Conservation (phyloP, 768 basidiomycete genomes). For the Cystobasidium tubakii region DNA sequence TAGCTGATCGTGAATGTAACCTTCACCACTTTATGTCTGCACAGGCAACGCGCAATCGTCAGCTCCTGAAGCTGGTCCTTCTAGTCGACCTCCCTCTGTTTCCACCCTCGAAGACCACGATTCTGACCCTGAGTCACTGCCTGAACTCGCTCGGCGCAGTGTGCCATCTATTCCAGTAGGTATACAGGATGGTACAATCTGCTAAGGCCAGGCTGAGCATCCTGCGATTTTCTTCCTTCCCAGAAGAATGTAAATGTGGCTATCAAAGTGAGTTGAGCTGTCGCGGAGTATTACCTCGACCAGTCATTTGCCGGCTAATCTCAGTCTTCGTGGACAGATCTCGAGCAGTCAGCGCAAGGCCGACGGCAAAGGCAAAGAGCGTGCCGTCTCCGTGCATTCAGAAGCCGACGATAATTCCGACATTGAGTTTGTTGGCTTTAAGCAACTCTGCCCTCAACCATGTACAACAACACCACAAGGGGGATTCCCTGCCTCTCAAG, state of each 20-base stretch:
- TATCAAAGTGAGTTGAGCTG: background rate
- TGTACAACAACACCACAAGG: background rate
- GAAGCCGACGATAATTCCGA: background rate
- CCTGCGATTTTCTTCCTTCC: background rate
- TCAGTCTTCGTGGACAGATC: background rate
- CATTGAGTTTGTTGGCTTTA: background rate
- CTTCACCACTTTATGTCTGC: background rate
- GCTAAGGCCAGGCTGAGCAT: background rate
- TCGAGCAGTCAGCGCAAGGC: background rate
- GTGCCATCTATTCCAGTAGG: background rate
- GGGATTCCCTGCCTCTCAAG: background rate
- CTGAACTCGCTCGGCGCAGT: background rate
- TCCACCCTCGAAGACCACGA: background rate
- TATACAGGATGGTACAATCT: background rate
- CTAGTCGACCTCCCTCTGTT: background rate
- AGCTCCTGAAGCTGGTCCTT: background rate
- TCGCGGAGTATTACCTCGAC: background rate
- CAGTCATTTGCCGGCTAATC: background rate
- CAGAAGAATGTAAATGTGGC: background rate
- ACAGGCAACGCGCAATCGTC: background rate
- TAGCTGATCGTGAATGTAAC: background rate
- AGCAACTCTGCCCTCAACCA: background rate
- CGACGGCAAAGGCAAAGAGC: background rate
- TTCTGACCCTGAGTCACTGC: background rate
- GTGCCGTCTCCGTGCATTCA: background rate